phyloP scores from a whole-genome alignment of 2,329 filamentous ascomycete genomes.

The Exophiala dermatitidis region DNA sequence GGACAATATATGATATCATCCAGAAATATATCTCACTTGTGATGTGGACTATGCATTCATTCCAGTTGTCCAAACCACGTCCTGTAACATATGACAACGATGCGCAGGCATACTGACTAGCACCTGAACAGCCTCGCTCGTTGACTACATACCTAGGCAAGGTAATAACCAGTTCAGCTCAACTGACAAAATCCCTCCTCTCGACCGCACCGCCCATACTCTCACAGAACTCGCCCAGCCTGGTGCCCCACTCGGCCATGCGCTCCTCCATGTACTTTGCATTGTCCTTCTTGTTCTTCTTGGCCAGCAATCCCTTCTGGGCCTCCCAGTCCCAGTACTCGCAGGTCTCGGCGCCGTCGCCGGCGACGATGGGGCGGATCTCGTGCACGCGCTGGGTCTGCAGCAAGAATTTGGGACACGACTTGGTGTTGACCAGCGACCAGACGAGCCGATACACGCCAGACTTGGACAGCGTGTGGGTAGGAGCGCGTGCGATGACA shows the following conservation, averaged over 20 bases:
- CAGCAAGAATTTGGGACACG: conserved; percentile 33
- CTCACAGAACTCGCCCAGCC: conserved; percentile 36
- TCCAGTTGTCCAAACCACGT: too few species aligned
- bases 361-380: conserved; percentile 34
- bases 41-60: too few species aligned
- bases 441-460: conserved; percentile 31
- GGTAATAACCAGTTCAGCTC: background rate
- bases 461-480: conserved; percentile 14
- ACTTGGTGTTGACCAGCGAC: conserved; percentile 30
- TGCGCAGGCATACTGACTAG: too few species aligned
- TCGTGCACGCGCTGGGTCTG: conserved; percentile 44
- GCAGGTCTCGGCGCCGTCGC: conserved; percentile 34
- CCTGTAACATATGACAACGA: too few species aligned
- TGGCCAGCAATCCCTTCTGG: conserved; percentile 38
- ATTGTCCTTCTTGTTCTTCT: conserved; percentile 40
- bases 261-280: conserved; percentile 32
- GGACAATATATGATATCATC: too few species aligned
- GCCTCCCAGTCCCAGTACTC: conserved; percentile 37
- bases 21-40: too few species aligned
- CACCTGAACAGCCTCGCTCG: background rate
- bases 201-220: conserved; percentile 31
- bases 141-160: background rate
- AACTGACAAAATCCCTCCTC: conserved; percentile 25
- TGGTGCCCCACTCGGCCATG: conserved; percentile 38
- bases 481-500: conserved; percentile 26